Evolutionary conservation across 495 filamentous ascomycete genomes (phyloP).

Genomic region (Pseudomonodictys pantanalensis): DNA sequence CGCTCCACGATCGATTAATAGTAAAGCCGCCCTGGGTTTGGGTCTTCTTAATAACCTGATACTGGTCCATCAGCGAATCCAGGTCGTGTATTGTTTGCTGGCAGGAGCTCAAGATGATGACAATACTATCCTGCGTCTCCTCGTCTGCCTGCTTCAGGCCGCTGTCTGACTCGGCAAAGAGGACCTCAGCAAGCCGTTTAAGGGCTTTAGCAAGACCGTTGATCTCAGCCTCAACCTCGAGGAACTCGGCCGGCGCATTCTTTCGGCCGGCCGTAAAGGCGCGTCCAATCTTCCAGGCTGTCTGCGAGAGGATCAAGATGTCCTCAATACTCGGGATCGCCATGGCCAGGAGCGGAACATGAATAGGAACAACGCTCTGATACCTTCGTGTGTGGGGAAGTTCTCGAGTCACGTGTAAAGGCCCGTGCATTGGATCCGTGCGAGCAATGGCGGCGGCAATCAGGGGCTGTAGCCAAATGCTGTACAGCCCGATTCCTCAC

Average conservation of each 20-base stretch:
- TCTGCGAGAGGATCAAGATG: conserved; percentile 44
- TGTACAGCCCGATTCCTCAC: no score
- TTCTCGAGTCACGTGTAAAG: no score
- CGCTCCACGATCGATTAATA: conserved; percentile 40
- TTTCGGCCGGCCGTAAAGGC: conserved; percentile 44
- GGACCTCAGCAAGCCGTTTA: conserved; percentile 40
- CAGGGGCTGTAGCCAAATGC: no score
- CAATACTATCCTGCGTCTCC: conserved; percentile 35
- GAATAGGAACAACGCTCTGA: no score
- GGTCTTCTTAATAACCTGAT: conserved; percentile 41
- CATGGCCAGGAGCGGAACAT: no score
- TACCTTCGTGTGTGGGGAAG: no score
- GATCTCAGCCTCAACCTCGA: conserved; percentile 42
- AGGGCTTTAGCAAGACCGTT: conserved; percentile 41
- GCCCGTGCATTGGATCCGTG: no score
- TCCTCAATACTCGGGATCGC: conserved; percentile 41
- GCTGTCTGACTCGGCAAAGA: conserved; percentile 38
- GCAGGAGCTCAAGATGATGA: conserved; percentile 37
- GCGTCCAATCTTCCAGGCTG: conserved; percentile 44
- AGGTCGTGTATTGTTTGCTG: conserved; percentile 40
- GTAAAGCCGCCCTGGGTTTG: conserved; percentile 36
- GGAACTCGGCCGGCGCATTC: conserved; percentile 42
- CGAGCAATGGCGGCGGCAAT: no score
- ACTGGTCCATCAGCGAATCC: conserved; percentile 42
- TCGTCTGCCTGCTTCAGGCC: conserved; percentile 35